These are phyloP conservation scores for Nakaseomyces bracarensis DNA, from an alignment of 1,139 yeast genomes.

Conservation along the genomic window DNA sequence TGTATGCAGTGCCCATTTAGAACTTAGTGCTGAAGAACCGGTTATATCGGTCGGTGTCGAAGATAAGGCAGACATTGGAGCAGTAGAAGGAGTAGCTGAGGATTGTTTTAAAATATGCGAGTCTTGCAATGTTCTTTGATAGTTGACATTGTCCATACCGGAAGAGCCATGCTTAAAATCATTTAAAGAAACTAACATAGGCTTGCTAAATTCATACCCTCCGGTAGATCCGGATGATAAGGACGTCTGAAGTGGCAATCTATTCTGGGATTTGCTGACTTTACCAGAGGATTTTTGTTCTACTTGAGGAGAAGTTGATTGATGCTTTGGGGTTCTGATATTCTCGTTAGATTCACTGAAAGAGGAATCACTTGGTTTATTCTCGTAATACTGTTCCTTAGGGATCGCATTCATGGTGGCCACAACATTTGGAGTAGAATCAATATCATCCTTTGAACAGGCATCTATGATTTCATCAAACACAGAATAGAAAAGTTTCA, in stretches of 20 bases:
- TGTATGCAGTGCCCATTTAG: conserved; percentile 1
- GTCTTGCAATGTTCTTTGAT: not conserved
- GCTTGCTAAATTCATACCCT: not conserved
- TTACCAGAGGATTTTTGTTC: not conserved
- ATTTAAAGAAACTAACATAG: not conserved
- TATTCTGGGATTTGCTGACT: not conserved
- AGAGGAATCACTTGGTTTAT: not conserved
- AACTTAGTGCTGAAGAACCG: not conserved
- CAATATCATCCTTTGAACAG: conserved; percentile 3
- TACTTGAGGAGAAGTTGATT: not conserved
- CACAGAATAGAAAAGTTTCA: conserved; percentile 18
- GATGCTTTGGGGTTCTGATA: not conserved
- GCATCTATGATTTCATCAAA: conserved; percentile 23
- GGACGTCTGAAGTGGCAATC: not conserved
- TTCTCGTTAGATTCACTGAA: not conserved
- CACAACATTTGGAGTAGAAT: not conserved
- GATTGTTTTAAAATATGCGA: not conserved
- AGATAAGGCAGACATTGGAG: conserved; percentile 1
- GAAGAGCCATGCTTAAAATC: not conserved
- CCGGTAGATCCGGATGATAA: not conserved
- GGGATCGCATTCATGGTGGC: not conserved
- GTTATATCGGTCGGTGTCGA: conserved; percentile 4
- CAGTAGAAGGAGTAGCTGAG: not conserved
- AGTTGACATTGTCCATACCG: not conserved
- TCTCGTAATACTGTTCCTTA: conserved; percentile 1